Percentiles rank a stretch among this genome's conserved stretches.
phyloP scores from a whole-genome alignment of 495 filamentous ascomycete genomes.

The Cairneyella variabilis region DNA sequence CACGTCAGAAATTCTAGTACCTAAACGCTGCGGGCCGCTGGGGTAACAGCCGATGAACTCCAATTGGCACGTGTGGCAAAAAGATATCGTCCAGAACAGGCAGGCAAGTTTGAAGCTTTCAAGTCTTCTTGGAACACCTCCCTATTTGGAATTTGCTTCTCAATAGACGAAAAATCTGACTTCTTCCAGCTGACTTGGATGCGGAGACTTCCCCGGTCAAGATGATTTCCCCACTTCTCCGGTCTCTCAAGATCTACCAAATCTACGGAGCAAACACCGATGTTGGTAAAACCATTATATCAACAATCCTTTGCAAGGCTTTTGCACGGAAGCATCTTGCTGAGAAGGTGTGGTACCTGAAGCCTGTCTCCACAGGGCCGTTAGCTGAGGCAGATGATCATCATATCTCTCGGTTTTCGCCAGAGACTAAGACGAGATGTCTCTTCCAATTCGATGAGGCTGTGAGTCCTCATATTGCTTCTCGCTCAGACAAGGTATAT shows the following conservation, averaged over 20 bases:
- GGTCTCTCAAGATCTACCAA: constrained; percentile 35
- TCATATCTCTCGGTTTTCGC: constrained; percentile 54
- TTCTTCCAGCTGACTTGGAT: no score
- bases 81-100: no score
- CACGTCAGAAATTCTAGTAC: neutral
- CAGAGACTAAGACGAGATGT: constrained; percentile 50
- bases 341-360: constrained; percentile 58
- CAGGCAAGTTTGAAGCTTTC: no score
- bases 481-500: constrained; percentile 34
- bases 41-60: no score
- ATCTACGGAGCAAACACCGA: constrained; percentile 78
- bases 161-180: no score
- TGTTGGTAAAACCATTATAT: constrained; percentile 75
- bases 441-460: constrained; percentile 68
- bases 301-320: constrained; percentile 64
- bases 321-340: constrained; percentile 36
- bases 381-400: constrained; percentile 64
- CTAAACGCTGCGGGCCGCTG: neutral
- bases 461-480: constrained; percentile 72
- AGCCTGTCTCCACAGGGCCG: constrained; percentile 73
- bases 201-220: no score
- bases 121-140: no score
- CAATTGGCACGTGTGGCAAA: no score
- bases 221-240: no score
- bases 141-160: no score